These are phyloP conservation scores for Papilionanthe hybrid DNA, from an alignment of 116 monocot genomes.

Conservation along the genomic window DNA sequence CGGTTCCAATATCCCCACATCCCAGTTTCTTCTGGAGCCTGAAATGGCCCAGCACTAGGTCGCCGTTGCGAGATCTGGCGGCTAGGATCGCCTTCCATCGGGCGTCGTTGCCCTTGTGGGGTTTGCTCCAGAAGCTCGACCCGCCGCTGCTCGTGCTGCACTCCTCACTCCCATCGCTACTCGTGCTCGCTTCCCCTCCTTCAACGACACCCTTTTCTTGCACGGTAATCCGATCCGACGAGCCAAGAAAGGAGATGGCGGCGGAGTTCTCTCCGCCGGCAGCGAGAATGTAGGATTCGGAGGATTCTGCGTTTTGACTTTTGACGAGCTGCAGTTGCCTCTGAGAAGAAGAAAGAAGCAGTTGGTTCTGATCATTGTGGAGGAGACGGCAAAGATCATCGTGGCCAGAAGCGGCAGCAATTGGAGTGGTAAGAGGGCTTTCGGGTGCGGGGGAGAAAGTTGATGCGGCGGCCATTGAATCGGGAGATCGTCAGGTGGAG, in stretches of 20 bases:
- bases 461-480: background rate
- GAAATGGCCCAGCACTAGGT: slow-evolving; percentile 57
- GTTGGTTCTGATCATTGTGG: slow-evolving; percentile 2
- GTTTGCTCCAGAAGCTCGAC: slow-evolving; percentile 41
- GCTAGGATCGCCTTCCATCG: slow-evolving; percentile 61
- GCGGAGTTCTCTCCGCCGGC: too few relatives aligned
- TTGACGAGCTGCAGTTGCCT: background rate
- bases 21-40: slow-evolving; percentile 55
- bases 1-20: slow-evolving; percentile 72
- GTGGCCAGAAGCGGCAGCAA: background rate
- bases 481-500: background rate
- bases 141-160: slow-evolving; percentile 45
- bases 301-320: background rate
- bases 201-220: slow-evolving; percentile 5
- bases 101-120: slow-evolving; percentile 63
- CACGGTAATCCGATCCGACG: background rate
- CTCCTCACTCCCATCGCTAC: slow-evolving; percentile 63
- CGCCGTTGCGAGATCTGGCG: slow-evolving; percentile 32
- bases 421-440: background rate
- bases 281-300: background rate
- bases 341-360: slow-evolving; percentile 6
- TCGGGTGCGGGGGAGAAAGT: background rate
- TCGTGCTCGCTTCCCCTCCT: slow-evolving; percentile 25
- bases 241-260: slow-evolving; percentile 3
- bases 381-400: background rate